These are phyloP conservation scores for Vaccinium macrocarpon DNA, from an alignment of 148 eudicot species.

Conservation along the genomic window DNA sequence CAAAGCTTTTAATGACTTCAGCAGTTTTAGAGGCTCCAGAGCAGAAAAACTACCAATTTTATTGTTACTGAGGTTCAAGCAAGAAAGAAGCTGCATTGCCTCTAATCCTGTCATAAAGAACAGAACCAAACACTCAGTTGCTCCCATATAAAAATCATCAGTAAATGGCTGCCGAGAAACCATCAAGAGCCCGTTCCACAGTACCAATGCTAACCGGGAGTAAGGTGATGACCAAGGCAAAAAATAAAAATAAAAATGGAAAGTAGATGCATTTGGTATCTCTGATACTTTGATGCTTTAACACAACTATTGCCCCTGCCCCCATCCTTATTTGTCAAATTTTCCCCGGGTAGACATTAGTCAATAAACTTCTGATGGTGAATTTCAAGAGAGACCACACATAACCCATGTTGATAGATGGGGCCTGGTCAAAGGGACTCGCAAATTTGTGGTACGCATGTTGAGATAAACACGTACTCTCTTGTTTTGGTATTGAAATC, in stretches of 20 bases:
- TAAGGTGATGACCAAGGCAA: neutral
- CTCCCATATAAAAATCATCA: neutral
- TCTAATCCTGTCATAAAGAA: slow-evolving; percentile 62
- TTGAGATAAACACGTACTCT: neutral
- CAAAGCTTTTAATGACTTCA: slow-evolving; percentile 56
- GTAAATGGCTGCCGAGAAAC: neutral
- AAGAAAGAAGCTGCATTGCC: slow-evolving; percentile 74
- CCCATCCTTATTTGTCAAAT: neutral
- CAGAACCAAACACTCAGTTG: slow-evolving; percentile 2
- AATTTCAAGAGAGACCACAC: neutral
- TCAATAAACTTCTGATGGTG: neutral
- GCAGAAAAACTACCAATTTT: slow-evolving; percentile 65
- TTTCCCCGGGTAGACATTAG: neutral
- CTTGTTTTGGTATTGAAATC: neutral
- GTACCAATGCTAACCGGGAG: neutral
- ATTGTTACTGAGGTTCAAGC: slow-evolving; percentile 74
- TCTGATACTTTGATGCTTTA: neutral
- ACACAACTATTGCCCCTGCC: neutral
- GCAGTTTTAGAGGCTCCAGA: slow-evolving; percentile 57
- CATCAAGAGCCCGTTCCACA: neutral
- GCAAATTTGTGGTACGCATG: neutral
- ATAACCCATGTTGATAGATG: neutral
- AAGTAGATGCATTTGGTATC: neutral
- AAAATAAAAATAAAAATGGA: neutral
- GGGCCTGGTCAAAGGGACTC: neutral